phyloP scores from a whole-genome alignment of 257 asterid species.

The Linaria vulgaris region DNA sequence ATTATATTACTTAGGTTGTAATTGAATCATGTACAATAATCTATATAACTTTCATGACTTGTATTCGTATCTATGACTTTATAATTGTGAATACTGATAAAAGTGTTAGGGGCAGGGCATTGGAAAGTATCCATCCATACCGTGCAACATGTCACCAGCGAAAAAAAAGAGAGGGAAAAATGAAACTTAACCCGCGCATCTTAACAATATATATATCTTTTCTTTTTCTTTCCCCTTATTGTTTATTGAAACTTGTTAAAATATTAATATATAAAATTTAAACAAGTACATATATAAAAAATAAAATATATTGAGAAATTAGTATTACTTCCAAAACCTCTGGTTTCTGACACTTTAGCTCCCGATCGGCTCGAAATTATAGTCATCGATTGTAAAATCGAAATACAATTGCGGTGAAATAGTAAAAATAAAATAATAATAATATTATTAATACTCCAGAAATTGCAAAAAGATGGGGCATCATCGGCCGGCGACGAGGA shows the following conservation, averaged over 20 bases:
- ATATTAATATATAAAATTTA: neutral
- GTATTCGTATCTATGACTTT: too few relatives aligned
- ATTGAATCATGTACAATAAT: too few relatives aligned
- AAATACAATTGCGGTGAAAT: neutral
- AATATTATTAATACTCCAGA: constrained; percentile 11
- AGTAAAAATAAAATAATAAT: neutral
- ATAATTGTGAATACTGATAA: too few relatives aligned
- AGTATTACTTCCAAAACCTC: constrained; percentile 5
- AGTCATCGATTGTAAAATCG: too few relatives aligned
- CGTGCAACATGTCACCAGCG: neutral
- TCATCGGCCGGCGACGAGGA: constrained; percentile 82
- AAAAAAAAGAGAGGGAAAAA: constrained; percentile 28
- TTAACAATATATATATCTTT: constrained; percentile 10
- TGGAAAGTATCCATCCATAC: too few relatives aligned
- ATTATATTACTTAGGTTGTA: too few relatives aligned
- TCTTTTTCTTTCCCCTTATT: neutral
- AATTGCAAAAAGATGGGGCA: constrained; percentile 53
- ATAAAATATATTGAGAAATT: neutral
- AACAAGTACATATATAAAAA: neutral
- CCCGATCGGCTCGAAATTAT: neutral
- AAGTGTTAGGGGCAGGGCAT: too few relatives aligned
- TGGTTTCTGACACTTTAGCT: neutral
- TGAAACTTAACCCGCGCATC: constrained; percentile 35
- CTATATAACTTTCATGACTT: too few relatives aligned
- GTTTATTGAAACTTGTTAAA: neutral